Evolutionary conservation across 208 protist genomes (phyloP), one percentile per base, ranked within the genome.

Genomic region (Leishmania mexicana): DNA sequence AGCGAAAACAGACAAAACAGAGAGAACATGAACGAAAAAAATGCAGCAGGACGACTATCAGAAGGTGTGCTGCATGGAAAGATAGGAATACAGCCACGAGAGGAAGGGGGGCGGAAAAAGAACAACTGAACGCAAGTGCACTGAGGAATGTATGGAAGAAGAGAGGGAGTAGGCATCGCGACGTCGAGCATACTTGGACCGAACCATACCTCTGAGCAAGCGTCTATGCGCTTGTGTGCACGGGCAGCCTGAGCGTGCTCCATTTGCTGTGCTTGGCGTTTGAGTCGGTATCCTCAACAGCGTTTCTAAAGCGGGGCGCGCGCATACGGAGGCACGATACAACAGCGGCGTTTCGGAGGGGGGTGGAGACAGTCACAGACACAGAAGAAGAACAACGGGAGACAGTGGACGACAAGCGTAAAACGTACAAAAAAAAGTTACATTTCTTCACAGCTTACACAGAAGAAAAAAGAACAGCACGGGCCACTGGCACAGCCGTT

Each of bases 401-500:
- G n/a, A 74, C 38, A 74, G 28, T 31, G 28, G 28, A 38, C 49
- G 24, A 40, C 28, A 53, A 74, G 51, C 45, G 7, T 6, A 31
- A 31, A 51, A 54, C 19, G 42, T 6, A 74, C n/a, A 53, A 28
- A 6, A 74, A 74, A 74, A 28, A 54, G 24, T 74, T 74, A 74
- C 15, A 74, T 15, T 53, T n/a, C 67, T 31, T 74, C 45, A 53
- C 70, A 53, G 24, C 70, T 74, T 74, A 74, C 70, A 74, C 54
- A 74, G 47, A 47, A 49, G 57, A 42, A 81, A 19, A 75, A 67
- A 53, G 31, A 67, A 38, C 42, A 64, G 45, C 5, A 31, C 24
- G 60, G 24, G 54, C 62, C 35, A 47, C 35, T 10, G 65, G 45
- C 31, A 24, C 57, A 8, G 70, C 17, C 38, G 21, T 54, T 40